Base-by-base conservation (phyloP, 495 filamentous ascomycete genomes). In the Bombardia bombarda region DNA sequence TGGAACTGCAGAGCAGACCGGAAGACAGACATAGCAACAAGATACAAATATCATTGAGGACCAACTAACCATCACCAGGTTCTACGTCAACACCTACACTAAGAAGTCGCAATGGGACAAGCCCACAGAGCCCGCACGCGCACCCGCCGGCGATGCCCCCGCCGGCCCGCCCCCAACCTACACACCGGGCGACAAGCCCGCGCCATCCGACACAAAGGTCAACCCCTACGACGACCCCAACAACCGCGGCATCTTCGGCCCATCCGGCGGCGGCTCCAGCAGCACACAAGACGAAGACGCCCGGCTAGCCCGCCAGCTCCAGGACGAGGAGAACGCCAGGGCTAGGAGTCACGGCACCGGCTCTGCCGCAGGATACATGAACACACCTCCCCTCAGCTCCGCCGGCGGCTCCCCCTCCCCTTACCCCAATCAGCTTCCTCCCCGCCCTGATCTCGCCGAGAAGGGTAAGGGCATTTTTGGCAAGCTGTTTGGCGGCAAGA, bases 101-200 rank as follows among this genome's bases (percentile, higher is more conserved):
- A 88, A 87, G 51, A 75, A 79, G 52, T 93, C 89, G 4, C 83
- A 87, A 75, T 95, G 88, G 87, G 84, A 92, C 3, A 75, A 68
- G 35, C 88, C 88, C 20, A 81, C 78, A 30, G 65, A 69, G 38
- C 76, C 83, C 14, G 69, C 77, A 43, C 67, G 71, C n/a, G 48
- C 50, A 4, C 70, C 68, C 22, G 50, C 55, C 38, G 57, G 63
- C 44, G 60, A 54, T 30, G 57, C 67, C 25, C 68, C 76, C 3
- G 50, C 68, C 10, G 77, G 67, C 18, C 68, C 77, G 0, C 86
- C 85, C 4, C 86, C 86, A 3, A 69, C 74, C 36, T 90, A 92
- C 64, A 55, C 68, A 4, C 57, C 67, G 2, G 66, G 67, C 44
- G 47, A 63, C 37, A 34, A 25, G 4, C 56, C 68, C 30, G 45